These are phyloP conservation scores for Naganishia liquefaciens DNA, from an alignment of 1,284 basidiomycete species.

Conservation along the genomic window DNA sequence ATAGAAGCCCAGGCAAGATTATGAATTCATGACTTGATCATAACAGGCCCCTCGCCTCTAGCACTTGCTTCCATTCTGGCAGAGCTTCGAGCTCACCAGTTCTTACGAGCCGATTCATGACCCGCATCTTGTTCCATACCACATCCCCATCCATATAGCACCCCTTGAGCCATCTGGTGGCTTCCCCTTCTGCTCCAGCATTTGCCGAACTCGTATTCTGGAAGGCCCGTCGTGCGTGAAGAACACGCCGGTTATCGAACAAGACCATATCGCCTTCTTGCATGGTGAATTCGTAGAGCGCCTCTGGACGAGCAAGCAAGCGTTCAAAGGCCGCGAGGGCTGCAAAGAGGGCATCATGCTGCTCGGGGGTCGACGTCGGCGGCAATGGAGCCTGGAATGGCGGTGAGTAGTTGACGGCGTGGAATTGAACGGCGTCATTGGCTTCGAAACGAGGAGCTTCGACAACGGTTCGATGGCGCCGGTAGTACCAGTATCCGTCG, in stretches of 20 bases:
- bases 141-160: slow-evolving; percentile 81
- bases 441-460: slow-evolving; percentile 46
- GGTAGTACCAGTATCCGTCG: slow-evolving; percentile 80
- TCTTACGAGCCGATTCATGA: slow-evolving; percentile 20
- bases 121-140: slow-evolving; percentile 61
- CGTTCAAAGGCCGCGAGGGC: slow-evolving; percentile 68
- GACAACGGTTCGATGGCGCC: slow-evolving; percentile 77
- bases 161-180: slow-evolving; percentile 78
- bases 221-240: slow-evolving; percentile 86
- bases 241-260: slow-evolving; percentile 90
- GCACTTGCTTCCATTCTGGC: slow-evolving; percentile 8
- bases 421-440: slow-evolving; percentile 48
- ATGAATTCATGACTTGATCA: background rate
- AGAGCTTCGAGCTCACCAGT: slow-evolving; percentile 18
- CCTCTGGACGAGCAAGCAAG: slow-evolving; percentile 62
- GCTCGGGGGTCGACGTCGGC: slow-evolving; percentile 28
- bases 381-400: slow-evolving; percentile 77
- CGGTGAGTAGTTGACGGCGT: slow-evolving; percentile 85
- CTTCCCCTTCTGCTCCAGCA: slow-evolving; percentile 56
- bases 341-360: slow-evolving; percentile 62
- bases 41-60: slow-evolving; percentile 1
- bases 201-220: slow-evolving; percentile 50
- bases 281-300: slow-evolving; percentile 68
- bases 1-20: slow-evolving; percentile 44
- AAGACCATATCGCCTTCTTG: slow-evolving; percentile 82